These are phyloP conservation scores for Candida glaebosa DNA, from an alignment of 805 yeast species.

Conservation along the genomic window DNA sequence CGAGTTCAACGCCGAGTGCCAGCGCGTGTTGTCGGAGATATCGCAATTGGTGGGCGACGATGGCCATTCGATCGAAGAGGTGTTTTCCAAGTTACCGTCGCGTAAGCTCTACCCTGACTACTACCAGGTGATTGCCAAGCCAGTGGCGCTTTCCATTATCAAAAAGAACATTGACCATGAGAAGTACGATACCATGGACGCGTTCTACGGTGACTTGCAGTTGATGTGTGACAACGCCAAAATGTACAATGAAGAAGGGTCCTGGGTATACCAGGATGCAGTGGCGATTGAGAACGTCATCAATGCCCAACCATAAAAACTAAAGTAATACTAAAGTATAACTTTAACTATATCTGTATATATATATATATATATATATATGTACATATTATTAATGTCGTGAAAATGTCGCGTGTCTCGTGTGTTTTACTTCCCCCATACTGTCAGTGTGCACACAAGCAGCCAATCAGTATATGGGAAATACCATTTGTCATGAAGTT, in stretches of 20 bases:
- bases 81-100: slow-evolving; percentile 69
- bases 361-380: too few relatives aligned
- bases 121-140: slow-evolving; percentile 57
- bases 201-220: slow-evolving; percentile 58
- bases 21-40: slow-evolving; percentile 42
- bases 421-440: neutral
- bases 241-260: slow-evolving; percentile 68
- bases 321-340: too few relatives aligned
- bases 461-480: slow-evolving; percentile 6
- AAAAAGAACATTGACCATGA: slow-evolving; percentile 45
- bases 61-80: slow-evolving; percentile 32
- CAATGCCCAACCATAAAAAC: neutral
- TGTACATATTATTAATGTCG: too few relatives aligned
- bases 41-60: slow-evolving; percentile 41
- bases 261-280: slow-evolving; percentile 62
- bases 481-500: neutral
- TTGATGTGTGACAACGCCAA: slow-evolving; percentile 69
- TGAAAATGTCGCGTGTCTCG: too few relatives aligned
- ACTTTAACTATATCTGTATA: too few relatives aligned
- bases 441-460: neutral
- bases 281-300: slow-evolving; percentile 32
- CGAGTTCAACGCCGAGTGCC: slow-evolving; percentile 20
- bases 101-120: slow-evolving; percentile 81
- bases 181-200: slow-evolving; percentile 35
- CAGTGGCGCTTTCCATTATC: slow-evolving; percentile 57